A percentile compares a stretch with the other conserved stretches of the same genome.
Conservation (phyloP, 176 grass and related monocot species). For the Triticum monococcum region DNA sequence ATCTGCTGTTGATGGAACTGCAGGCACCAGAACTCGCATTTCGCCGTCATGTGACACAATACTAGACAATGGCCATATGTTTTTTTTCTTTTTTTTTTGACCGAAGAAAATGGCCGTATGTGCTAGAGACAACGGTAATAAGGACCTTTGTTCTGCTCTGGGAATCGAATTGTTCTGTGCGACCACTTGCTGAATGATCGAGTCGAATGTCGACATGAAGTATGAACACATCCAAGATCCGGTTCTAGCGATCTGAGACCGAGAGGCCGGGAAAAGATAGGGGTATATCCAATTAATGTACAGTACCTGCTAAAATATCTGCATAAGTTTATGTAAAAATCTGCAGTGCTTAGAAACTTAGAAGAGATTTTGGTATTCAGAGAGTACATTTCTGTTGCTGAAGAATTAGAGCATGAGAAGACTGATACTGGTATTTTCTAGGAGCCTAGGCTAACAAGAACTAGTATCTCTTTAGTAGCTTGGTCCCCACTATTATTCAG, state of each 20-base stretch:
- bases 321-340: not conserved
- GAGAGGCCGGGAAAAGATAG: not conserved
- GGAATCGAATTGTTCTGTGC: not conserved
- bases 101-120: not conserved
- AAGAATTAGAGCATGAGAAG: not conserved
- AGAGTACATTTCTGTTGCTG: not conserved
- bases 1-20: not conserved
- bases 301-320: conserved; percentile 28
- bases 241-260: conserved; percentile 9
- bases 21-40: not conserved
- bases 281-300: not conserved
- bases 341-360: not conserved
- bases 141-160: conserved; percentile 14
- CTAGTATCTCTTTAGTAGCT: conserved; percentile 27
- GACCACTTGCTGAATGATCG: conserved; percentile 16
- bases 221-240: conserved; percentile 30
- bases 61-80: conserved; percentile 11
- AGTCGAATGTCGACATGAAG: conserved; percentile 32
- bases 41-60: conserved; percentile 22
- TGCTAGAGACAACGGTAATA: conserved; percentile 12
- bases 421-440: conserved; percentile 19
- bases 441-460: not conserved
- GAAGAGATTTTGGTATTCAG: not conserved
- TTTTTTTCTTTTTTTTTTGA: not conserved
- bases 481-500: conserved; percentile 35